A percentile compares a stretch with the other conserved stretches of the same genome.
Conservation (phyloP, 306 rosid genomes). For the Pyrus betulifolia region DNA sequence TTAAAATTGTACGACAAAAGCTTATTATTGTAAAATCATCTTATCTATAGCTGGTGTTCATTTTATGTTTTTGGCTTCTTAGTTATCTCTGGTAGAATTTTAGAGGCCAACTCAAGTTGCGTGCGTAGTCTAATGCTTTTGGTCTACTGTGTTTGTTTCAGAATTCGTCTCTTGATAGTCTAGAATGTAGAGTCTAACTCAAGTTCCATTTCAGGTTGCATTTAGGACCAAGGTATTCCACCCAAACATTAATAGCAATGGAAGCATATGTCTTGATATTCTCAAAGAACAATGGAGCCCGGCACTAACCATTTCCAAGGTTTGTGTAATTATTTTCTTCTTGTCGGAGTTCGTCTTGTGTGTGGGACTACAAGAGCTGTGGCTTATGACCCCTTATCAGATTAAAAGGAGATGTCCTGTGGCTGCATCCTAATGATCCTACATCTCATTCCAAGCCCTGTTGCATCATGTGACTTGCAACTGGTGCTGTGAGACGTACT, state of each 20-base stretch:
- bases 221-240: slow-evolving; percentile 94
- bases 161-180: not conserved
- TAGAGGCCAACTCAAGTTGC: not conserved
- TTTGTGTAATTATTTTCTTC: slow-evolving; percentile 12
- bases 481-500: not conserved
- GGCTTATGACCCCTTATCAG: not conserved
- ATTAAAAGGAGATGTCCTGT: not conserved
- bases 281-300: slow-evolving; percentile 95
- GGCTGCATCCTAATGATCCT: not conserved
- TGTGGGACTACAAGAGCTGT: not conserved
- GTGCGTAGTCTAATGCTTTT: not conserved
- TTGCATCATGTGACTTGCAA: not conserved
- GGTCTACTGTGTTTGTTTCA: not conserved
- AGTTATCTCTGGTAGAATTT: not conserved
- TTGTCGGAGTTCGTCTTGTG: not conserved
- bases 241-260: slow-evolving; percentile 84
- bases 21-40: not conserved
- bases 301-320: slow-evolving; percentile 83
- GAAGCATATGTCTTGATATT: slow-evolving; percentile 84
- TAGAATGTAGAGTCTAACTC: not conserved
- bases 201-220: slow-evolving; percentile 52
- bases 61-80: not conserved
- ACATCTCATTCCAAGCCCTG: not conserved
- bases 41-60: not conserved
- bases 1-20: not conserved